phyloP scores from a whole-genome alignment of 805 yeast genomes.

The Candida patagonica region DNA sequence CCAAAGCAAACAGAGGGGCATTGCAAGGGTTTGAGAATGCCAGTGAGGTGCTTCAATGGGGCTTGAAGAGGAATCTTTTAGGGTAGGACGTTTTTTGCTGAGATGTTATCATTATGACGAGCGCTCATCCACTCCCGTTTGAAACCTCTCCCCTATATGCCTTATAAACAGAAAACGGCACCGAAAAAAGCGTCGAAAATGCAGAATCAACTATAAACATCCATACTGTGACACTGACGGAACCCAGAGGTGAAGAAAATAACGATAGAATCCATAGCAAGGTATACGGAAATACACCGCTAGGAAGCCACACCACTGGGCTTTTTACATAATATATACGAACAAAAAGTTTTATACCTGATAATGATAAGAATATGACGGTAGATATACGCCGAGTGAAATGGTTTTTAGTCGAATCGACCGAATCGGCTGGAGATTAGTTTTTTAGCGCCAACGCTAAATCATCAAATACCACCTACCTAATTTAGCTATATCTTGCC shows the following conservation, averaged over 20 bases:
- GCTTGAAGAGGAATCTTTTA: conserved; percentile 11
- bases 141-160: neutral
- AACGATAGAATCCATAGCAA: conserved; percentile 51
- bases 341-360: conserved; percentile 34
- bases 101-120: too few relatives aligned
- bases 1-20: conserved; percentile 6
- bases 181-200: conserved; percentile 8
- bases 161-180: neutral
- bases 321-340: conserved; percentile 45
- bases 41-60: conserved; percentile 20
- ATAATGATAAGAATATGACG: conserved; percentile 32
- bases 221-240: conserved; percentile 54
- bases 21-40: conserved; percentile 22
- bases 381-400: conserved; percentile 30
- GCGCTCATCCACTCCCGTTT: too few relatives aligned
- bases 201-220: conserved; percentile 31
- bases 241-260: conserved; percentile 54
- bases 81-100: too few relatives aligned
- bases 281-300: conserved; percentile 44
- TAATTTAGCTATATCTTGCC: conserved; percentile 39
- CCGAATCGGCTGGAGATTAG: conserved; percentile 15
- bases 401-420: conserved; percentile 30
- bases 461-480: conserved; percentile 14
- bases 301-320: conserved; percentile 52
- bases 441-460: too few relatives aligned